A percentile compares a stretch with the other conserved stretches of the same genome.
These are phyloP conservation scores for Xylariaceae sp. DNA, from an alignment of 2,329 filamentous ascomycete genomes.

Conservation along the genomic window DNA sequence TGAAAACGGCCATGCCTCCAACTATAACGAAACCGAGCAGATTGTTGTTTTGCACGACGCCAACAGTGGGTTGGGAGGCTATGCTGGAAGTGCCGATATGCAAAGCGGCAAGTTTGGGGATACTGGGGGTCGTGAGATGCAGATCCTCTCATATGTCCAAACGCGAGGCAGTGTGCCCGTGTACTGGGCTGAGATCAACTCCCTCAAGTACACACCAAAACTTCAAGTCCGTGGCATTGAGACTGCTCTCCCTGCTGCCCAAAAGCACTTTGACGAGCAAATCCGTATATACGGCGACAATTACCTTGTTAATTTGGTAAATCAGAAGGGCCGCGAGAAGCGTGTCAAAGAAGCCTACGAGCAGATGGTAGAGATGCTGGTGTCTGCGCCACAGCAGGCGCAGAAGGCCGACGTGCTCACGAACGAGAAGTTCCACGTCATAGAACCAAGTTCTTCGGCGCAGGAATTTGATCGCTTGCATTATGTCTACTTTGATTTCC, in stretches of 20 bases:
- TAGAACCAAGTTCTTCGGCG: slow-evolving; percentile 57
- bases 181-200: slow-evolving; percentile 95
- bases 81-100: slow-evolving; percentile 70
- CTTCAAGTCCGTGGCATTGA: slow-evolving; percentile 85
- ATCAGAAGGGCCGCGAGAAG: slow-evolving; percentile 88
- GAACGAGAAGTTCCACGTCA: slow-evolving; percentile 74
- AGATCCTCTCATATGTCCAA: slow-evolving; percentile 92
- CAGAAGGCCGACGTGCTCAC: slow-evolving; percentile 62
- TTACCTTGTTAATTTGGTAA: slow-evolving; percentile 95
- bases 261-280: slow-evolving; percentile 88
- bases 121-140: slow-evolving; percentile 66
- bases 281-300: slow-evolving; percentile 93
- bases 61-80: slow-evolving; percentile 70
- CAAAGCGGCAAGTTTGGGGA: slow-evolving; percentile 65
- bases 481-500: slow-evolving; percentile 98
- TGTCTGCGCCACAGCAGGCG: slow-evolving; percentile 63
- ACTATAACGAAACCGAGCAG: slow-evolving; percentile 98
- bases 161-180: slow-evolving; percentile 94
- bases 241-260: slow-evolving; percentile 71
- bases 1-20: slow-evolving; percentile 90
- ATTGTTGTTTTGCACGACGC: slow-evolving; percentile 83
- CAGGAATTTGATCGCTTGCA: slow-evolving; percentile 78
- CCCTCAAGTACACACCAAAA: slow-evolving; percentile 84
- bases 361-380: slow-evolving; percentile 73
- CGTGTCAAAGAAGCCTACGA: slow-evolving; percentile 92